These are phyloP conservation scores for Dorcoceras hygrometricum DNA, from an alignment of 257 asterid genomes.

Conservation along the genomic window DNA sequence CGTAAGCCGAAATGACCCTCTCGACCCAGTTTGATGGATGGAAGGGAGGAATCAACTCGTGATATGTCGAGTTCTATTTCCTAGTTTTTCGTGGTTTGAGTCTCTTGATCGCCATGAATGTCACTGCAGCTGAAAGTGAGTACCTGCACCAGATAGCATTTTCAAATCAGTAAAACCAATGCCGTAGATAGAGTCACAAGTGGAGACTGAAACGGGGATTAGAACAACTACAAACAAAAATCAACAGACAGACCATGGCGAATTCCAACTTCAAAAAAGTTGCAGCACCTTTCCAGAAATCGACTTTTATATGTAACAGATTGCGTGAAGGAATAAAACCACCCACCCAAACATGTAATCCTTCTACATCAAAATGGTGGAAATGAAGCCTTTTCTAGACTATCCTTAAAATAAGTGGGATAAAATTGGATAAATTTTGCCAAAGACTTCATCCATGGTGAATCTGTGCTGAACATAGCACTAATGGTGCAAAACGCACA, in stretches of 20 bases:
- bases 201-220: not conserved
- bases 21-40: not conserved
- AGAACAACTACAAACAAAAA: not conserved
- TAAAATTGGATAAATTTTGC: not conserved
- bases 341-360: not conserved
- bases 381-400: not conserved
- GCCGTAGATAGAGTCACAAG: not conserved
- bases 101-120: conserved; percentile 85
- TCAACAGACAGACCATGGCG: not conserved
- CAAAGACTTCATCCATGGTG: not conserved
- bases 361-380: not conserved
- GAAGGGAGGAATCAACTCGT: not conserved
- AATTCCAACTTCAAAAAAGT: not conserved
- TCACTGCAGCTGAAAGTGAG: conserved; percentile 92
- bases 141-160: conserved; percentile 52
- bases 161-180: conserved; percentile 2
- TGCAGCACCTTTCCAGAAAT: not conserved
- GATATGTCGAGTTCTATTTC: conserved; percentile 30
- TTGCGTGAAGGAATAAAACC: not conserved
- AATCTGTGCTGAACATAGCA: too few species aligned
- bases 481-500: too few species aligned
- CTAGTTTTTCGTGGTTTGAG: conserved; percentile 53
- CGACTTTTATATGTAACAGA: not conserved
- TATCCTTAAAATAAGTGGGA: not conserved
- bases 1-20: not conserved